Percentiles rank a stretch among this genome's conserved stretches.
Conservation (phyloP, 2,329 filamentous ascomycete species). For the Cladosporium phlei region DNA sequence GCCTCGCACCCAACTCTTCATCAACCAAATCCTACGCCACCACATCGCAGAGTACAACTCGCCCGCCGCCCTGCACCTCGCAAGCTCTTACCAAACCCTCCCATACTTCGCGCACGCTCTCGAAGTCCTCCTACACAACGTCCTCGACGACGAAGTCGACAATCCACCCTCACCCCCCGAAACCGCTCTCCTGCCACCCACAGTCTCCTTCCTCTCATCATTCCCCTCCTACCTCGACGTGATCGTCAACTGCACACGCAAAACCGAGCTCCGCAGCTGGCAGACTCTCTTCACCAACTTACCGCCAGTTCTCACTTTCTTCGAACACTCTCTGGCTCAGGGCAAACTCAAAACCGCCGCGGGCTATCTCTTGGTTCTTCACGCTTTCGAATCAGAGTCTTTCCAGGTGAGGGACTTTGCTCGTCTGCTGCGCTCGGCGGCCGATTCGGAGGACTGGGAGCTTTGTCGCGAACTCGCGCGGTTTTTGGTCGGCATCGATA, state of each 20-base stretch:
- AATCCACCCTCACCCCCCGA: slow-evolving; percentile 42
- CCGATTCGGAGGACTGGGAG: slow-evolving; percentile 85
- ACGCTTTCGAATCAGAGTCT: slow-evolving; percentile 59
- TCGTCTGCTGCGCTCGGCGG: slow-evolving; percentile 73
- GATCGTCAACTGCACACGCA: slow-evolving; percentile 92
- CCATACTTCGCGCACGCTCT: slow-evolving; percentile 91
- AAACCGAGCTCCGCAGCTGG: slow-evolving; percentile 94
- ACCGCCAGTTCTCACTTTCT: slow-evolving; percentile 83
- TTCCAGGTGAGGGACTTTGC: slow-evolving; percentile 64
- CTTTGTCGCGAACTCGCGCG: slow-evolving; percentile 89
- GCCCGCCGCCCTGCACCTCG: slow-evolving; percentile 74
- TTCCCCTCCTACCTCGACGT: slow-evolving; percentile 84
- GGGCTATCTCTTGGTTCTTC: slow-evolving; percentile 90
- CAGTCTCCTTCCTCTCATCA: slow-evolving; percentile 50
- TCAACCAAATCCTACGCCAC: slow-evolving; percentile 79
- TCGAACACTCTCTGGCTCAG: slow-evolving; percentile 82
- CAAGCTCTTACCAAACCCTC: slow-evolving; percentile 78
- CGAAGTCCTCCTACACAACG: slow-evolving; percentile 86
- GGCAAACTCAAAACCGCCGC: slow-evolving; percentile 91
- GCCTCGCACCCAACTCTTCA: slow-evolving; percentile 88
- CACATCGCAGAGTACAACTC: slow-evolving; percentile 72
- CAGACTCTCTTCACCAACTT: slow-evolving; percentile 87
- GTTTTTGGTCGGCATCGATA: slow-evolving; percentile 91
- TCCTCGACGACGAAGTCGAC: slow-evolving; percentile 92
- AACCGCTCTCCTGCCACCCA: slow-evolving; percentile 47